A percentile compares a stretch with the other conserved stretches of the same genome.
Evolutionary conservation across 1,284 basidiomycete genomes (phyloP).

Genomic region (Tylopilus sp.): DNA sequence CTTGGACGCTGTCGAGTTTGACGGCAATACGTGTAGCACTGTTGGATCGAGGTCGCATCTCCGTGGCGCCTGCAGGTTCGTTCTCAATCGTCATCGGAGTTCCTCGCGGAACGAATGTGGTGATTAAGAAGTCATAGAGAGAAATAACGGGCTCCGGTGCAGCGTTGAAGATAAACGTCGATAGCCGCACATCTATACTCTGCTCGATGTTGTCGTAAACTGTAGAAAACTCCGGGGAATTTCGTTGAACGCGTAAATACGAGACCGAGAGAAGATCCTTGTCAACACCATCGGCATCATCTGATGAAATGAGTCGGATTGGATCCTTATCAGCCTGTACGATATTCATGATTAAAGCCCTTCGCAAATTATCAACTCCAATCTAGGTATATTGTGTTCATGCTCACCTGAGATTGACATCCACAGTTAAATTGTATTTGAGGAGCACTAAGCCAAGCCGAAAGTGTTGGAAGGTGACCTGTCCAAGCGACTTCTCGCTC

Average conservation of each 20-base stretch:
- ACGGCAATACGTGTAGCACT: constrained; percentile 81
- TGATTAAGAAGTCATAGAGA: constrained; percentile 97
- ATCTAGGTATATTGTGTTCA: background rate
- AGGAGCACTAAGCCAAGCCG: constrained; percentile 68
- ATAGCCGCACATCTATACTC: constrained; percentile 82
- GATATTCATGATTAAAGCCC: constrained; percentile 68
- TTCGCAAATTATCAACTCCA: constrained; percentile 27
- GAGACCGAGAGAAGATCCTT: constrained; percentile 80
- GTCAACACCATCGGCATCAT: constrained; percentile 43
- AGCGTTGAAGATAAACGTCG: constrained; percentile 87
- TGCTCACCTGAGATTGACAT: constrained; percentile 71
- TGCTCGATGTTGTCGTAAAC: constrained; percentile 87
- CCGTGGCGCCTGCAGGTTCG: constrained; percentile 13
- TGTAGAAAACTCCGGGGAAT: constrained; percentile 83
- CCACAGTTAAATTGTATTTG: constrained; percentile 85
- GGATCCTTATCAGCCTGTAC: constrained; percentile 56
- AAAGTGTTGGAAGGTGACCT: constrained; percentile 80
- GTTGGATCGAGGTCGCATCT: constrained; percentile 17
- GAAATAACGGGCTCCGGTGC: constrained; percentile 89
- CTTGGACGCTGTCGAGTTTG: constrained; percentile 83
- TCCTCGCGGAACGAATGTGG: constrained; percentile 76
- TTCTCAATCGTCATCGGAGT: constrained; percentile 8
- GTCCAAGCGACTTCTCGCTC: constrained; percentile 70
- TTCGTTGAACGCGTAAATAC: constrained; percentile 78
- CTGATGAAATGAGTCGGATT: constrained; percentile 77